Evolutionary conservation across 2,329 filamentous ascomycete species (phyloP).

Genomic region (Diaporthe caulivora): DNA sequence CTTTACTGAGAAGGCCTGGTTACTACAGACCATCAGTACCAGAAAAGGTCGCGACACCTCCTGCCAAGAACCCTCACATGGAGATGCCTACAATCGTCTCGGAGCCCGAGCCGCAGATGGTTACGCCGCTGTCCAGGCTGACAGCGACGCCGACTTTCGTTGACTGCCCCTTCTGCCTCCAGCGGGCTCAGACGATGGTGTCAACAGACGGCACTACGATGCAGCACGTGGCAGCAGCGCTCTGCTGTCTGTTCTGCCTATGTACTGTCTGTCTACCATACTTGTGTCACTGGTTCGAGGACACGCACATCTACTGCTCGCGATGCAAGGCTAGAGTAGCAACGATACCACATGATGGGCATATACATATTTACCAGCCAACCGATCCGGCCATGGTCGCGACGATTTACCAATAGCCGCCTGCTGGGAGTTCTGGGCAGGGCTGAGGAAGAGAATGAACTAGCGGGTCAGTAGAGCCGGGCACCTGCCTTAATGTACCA

Average conservation of each 20-base stretch:
- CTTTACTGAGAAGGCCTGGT: background rate
- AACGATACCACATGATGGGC: slow-evolving; percentile 21
- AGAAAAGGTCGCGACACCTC: background rate
- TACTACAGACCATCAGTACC: background rate
- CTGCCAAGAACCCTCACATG: slow-evolving; percentile 27
- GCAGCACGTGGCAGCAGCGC: slow-evolving; percentile 16
- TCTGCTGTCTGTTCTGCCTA: slow-evolving; percentile 25
- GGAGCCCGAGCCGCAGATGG: slow-evolving; percentile 29
- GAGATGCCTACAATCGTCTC: slow-evolving; percentile 24
- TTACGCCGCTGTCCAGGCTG: slow-evolving; percentile 15
- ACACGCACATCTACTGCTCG: slow-evolving; percentile 24
- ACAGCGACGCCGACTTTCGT: slow-evolving; percentile 3
- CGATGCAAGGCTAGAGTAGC: slow-evolving; percentile 21
- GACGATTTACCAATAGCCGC: slow-evolving; percentile 2
- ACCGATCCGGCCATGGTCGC: slow-evolving; percentile 11
- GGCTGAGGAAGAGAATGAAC: background rate
- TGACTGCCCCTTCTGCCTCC: slow-evolving; percentile 9
- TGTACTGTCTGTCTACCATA: slow-evolving; percentile 4
- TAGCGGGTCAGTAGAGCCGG: background rate
- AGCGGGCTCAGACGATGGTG: slow-evolving; percentile 6
- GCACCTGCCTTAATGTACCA: no score
- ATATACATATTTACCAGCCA: slow-evolving; percentile 12
- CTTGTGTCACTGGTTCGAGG: slow-evolving; percentile 32
- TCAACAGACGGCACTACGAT: background rate
- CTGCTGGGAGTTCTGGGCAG: background rate